Base-by-base conservation (phyloP, 495 filamentous ascomycete genomes). In the Pseudomonodictys pantanalensis region DNA sequence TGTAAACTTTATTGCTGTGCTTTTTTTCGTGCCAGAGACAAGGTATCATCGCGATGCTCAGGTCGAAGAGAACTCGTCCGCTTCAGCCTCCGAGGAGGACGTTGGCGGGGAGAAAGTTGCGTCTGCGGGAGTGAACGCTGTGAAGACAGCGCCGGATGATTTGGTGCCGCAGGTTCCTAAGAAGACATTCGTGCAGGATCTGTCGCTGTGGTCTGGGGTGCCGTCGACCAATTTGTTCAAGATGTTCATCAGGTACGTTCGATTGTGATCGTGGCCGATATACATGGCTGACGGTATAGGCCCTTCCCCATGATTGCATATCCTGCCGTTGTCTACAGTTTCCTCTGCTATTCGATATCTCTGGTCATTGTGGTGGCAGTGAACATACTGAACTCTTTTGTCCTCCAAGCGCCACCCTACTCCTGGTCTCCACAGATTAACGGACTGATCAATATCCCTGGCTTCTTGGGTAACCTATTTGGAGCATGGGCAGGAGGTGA, bases 371-470 rank as follows among this genome's bases (percentile, higher is more conserved):
- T 70, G 6, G 66, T 70, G 3, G 64, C 67, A 1, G 66, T 73
- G 59, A 73, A 73, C 52, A 70, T 71, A 22, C 60, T 71, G 29
- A 65, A 66, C 42, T 58, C 67, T 28, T 73, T 73, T 56, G 59
- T 71, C 15, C 58, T 73, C 23, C 59, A 69, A 64, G 69, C 71
- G 0, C 71, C 69, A 39, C 69, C 71, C 11, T 71, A 73, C 54
- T 62, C 57, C 43, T 73, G 64, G 62, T 28, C 42, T 4, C 61
- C 69, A 11, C 39, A 44, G 22, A 67, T 69, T 39, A 71, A 66
- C 39, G 70, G 70, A 17, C 57, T 73, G 41, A 65, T 73, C 58
- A 73, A 73, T 52, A 71, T 73, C 23, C 67, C 70, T 5, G 70
- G 69, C 5, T 38, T 73, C 3, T 33, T 73, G 20, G 70, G 70